Evolutionary conservation across 2,329 filamentous ascomycete genomes (phyloP).

Genomic region (Pseudocercospora eumusae): DNA sequence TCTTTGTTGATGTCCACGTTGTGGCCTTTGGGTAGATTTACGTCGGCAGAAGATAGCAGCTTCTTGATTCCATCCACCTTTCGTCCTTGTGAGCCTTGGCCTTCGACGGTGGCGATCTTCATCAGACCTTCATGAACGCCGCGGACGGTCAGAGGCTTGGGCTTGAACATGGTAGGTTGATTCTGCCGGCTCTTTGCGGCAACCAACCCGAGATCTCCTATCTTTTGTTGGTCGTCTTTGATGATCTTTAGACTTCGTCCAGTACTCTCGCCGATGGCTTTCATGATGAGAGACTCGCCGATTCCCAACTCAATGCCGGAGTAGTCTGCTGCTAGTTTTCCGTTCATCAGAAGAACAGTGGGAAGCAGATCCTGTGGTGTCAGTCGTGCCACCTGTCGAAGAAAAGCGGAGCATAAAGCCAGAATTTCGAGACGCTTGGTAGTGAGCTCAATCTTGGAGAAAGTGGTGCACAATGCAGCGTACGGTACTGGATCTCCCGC

Average conservation of each 20-base stretch:
- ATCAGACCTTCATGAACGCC: slow-evolving; percentile 87
- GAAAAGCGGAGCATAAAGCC: slow-evolving; percentile 84
- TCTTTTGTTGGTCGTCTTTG: slow-evolving; percentile 93
- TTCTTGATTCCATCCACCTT: slow-evolving; percentile 98
- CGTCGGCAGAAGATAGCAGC: slow-evolving; percentile 85
- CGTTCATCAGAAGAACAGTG: slow-evolving; percentile 93
- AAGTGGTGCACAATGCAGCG: slow-evolving; percentile 89
- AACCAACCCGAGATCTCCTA: slow-evolving; percentile 90
- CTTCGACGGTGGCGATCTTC: slow-evolving; percentile 81
- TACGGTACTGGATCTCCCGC: slow-evolving; percentile 87
- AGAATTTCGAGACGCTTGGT: slow-evolving; percentile 86
- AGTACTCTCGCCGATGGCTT: slow-evolving; percentile 92
- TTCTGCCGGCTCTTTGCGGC: slow-evolving; percentile 94
- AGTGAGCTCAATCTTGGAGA: slow-evolving; percentile 92
- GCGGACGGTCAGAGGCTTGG: slow-evolving; percentile 81
- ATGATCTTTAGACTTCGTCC: slow-evolving; percentile 85
- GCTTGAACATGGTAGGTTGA: slow-evolving; percentile 98
- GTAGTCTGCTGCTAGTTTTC: slow-evolving; percentile 95
- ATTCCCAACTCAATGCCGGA: slow-evolving; percentile 97
- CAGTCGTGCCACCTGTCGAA: slow-evolving; percentile 89
- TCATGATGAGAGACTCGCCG: slow-evolving; percentile 97
- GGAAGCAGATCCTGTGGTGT: slow-evolving; percentile 85
- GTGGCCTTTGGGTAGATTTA: slow-evolving; percentile 64
- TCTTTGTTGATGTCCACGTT: slow-evolving; percentile 83
- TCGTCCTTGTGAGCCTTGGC: slow-evolving; percentile 81